Evolutionary conservation across 2,329 filamentous ascomycete genomes (phyloP).

Genomic region (Ophiostoma populinum): DNA sequence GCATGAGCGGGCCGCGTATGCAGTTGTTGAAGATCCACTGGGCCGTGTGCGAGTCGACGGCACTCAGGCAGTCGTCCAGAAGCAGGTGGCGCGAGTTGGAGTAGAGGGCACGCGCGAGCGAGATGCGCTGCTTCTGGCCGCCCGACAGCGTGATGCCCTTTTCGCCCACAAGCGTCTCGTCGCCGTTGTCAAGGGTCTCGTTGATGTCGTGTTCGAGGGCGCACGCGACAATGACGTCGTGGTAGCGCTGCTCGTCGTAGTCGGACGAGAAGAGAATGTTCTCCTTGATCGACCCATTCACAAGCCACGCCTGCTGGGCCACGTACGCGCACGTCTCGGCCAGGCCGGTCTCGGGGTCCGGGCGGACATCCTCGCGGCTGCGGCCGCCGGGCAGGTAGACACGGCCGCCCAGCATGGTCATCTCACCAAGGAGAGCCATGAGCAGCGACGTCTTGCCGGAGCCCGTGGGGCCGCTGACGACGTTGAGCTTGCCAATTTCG

Average conservation of each 20-base stretch:
- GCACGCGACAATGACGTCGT: slow-evolving; percentile 76
- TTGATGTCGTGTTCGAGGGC: slow-evolving; percentile 71
- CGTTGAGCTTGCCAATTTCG: slow-evolving; percentile 69
- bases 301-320: slow-evolving; percentile 90
- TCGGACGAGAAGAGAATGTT: slow-evolving; percentile 85
- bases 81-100: slow-evolving; percentile 82
- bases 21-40: slow-evolving; percentile 97
- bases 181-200: slow-evolving; percentile 79
- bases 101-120: slow-evolving; percentile 90
- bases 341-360: slow-evolving; percentile 68
- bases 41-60: slow-evolving; percentile 91
- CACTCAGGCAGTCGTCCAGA: slow-evolving; percentile 87
- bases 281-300: slow-evolving; percentile 88
- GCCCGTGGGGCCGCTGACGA: slow-evolving; percentile 84
- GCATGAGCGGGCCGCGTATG: slow-evolving; percentile 78
- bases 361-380: slow-evolving; percentile 68
- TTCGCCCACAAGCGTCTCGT: slow-evolving; percentile 87
- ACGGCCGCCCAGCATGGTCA: slow-evolving; percentile 67
- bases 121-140: slow-evolving; percentile 94
- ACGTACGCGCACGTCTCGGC: slow-evolving; percentile 92
- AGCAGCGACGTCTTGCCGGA: slow-evolving; percentile 90
- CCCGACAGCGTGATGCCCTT: slow-evolving; percentile 95
- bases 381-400: slow-evolving; percentile 74
- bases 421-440: slow-evolving; percentile 92
- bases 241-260: slow-evolving; percentile 68